Conservation (phyloP, 768 basidiomycete genomes). For the Mrakia gelida region DNA sequence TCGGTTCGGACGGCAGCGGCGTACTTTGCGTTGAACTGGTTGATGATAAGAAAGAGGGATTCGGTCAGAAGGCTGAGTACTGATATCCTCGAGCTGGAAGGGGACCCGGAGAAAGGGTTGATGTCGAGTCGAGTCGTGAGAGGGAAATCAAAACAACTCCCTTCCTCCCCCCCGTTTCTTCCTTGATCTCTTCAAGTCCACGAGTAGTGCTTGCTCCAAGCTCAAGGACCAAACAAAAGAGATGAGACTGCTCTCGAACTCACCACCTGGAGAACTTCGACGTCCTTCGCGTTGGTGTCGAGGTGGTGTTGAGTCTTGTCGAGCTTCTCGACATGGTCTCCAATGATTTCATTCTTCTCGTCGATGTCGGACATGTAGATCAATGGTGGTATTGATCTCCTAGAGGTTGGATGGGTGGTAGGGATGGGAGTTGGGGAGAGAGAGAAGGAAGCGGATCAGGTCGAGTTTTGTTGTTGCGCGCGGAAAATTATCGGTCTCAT, state of each 20-base stretch:
- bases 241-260: background rate
- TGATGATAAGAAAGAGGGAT: background rate
- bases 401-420: too few relatives aligned
- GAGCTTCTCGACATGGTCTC: background rate
- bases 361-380: background rate
- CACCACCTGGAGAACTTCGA: constrained; percentile 1
- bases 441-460: too few relatives aligned
- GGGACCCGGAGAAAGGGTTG: background rate
- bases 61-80: too few relatives aligned
- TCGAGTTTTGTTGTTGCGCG: too few relatives aligned
- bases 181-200: too few relatives aligned
- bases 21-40: background rate
- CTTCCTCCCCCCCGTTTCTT: too few relatives aligned
- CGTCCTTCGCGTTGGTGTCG: background rate
- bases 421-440: too few relatives aligned
- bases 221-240: background rate
- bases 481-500: too few relatives aligned
- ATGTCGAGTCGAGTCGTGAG: background rate
- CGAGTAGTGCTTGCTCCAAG: too few relatives aligned
- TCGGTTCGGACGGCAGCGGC: constrained; percentile 2
- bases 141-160: background rate
- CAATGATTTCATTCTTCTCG: background rate
- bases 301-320: background rate
- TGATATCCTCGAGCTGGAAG: too few relatives aligned
- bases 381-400: background rate